A percentile compares a stretch with the other conserved stretches of the same genome.
Conservation (phyloP, 2,329 filamentous ascomycete genomes). For the Triangularia setosa region DNA sequence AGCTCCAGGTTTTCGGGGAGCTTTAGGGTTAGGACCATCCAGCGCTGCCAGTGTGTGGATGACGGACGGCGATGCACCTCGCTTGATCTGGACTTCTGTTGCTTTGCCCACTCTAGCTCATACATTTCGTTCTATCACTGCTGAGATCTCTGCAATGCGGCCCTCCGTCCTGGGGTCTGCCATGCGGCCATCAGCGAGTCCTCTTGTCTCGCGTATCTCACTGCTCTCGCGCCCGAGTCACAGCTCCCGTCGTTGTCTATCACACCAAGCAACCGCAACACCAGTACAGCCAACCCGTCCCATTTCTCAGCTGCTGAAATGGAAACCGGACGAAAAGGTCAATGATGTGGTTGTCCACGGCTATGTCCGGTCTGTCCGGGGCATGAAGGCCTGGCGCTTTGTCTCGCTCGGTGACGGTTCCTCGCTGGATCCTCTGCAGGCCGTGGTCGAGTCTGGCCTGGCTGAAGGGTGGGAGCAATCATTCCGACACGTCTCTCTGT, state of each 20-base stretch:
- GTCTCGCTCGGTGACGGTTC: slow-evolving; percentile 85
- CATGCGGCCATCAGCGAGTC: slow-evolving; percentile 16
- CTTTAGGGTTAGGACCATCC: too few relatives aligned
- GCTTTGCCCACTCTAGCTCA: neutral
- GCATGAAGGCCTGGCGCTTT: slow-evolving; percentile 81
- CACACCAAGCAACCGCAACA: neutral
- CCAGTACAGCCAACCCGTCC: neutral
- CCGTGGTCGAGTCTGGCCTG: slow-evolving; percentile 67
- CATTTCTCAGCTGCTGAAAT: slow-evolving; percentile 49
- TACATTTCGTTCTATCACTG: neutral
- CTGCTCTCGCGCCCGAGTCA: slow-evolving; percentile 12
- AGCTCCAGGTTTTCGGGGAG: too few relatives aligned
- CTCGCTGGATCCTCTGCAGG: slow-evolving; percentile 73
- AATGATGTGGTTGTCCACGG: slow-evolving; percentile 64
- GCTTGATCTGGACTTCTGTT: neutral
- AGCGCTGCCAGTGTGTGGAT: too few relatives aligned
- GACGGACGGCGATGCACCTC: neutral
- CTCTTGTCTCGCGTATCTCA: slow-evolving; percentile 8
- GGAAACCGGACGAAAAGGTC: slow-evolving; percentile 42
- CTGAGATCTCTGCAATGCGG: slow-evolving; percentile 17
- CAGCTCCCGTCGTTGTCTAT: slow-evolving; percentile 13
- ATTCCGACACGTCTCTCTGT: slow-evolving; percentile 23
- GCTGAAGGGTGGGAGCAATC: slow-evolving; percentile 62
- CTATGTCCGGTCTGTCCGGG: slow-evolving; percentile 77
- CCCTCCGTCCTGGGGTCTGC: slow-evolving; percentile 11